phyloP scores from a whole-genome alignment of 2,329 filamentous ascomycete genomes.

The Colletotrichum horii region DNA sequence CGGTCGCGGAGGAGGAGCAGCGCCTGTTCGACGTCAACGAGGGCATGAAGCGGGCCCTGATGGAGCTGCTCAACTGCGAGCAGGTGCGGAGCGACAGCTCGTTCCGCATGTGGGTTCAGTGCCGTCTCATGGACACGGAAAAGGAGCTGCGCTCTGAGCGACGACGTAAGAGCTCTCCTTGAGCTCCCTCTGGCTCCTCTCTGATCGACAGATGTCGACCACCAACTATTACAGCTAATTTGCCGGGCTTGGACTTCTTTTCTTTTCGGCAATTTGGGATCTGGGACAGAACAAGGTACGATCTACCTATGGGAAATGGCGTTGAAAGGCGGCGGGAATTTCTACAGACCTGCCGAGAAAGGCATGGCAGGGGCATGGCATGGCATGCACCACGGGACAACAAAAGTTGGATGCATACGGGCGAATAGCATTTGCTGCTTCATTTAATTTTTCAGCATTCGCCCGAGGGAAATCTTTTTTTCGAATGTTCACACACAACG shows the following conservation, averaged over 20 bases:
- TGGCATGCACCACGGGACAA: background rate
- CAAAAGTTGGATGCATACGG: constrained; percentile 3
- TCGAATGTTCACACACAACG: background rate
- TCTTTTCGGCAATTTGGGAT: background rate
- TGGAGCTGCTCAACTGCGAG: constrained; percentile 66
- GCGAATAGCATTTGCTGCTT: background rate
- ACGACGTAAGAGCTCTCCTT: constrained; percentile 37
- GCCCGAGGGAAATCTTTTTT: constrained; percentile 2
- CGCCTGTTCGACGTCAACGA: constrained; percentile 63
- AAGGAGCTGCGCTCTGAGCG: constrained; percentile 60
- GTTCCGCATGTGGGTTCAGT: constrained; percentile 64
- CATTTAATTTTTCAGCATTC: background rate
- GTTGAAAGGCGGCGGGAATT: background rate
- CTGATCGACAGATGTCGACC: background rate
- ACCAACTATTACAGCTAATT: background rate
- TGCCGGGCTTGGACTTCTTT: background rate
- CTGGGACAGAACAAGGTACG: background rate
- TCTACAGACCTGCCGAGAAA: background rate
- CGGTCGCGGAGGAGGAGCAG: constrained; percentile 58
- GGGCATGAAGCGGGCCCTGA: constrained; percentile 65
- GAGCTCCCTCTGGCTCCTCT: background rate
- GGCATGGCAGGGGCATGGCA: background rate
- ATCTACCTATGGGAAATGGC: background rate
- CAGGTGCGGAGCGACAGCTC: constrained; percentile 54
- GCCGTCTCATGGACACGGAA: constrained; percentile 64